Base-by-base conservation (phyloP, 2,329 filamentous ascomycete genomes). In the Emydomyces testavorans region DNA sequence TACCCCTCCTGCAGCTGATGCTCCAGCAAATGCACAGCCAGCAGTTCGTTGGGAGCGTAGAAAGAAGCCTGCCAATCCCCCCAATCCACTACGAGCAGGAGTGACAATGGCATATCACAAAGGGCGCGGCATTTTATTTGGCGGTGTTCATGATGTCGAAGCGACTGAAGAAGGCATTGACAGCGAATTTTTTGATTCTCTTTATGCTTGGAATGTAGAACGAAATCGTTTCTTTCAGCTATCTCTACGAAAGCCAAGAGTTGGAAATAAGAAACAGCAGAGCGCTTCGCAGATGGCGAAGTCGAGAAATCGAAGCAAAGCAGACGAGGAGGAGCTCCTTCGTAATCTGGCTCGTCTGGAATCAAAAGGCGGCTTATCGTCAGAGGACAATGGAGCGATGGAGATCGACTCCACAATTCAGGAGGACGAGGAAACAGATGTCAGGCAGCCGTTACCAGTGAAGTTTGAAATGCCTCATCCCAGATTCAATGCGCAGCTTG, bases 101-200 rank as follows among this genome's bases (percentile, higher is more conserved):
- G 80, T 87, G 0, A 96, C 90, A 1, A 96, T 96, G 89, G 79
- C 87, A 0, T 86, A 82, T 63, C 92, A 98, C 68, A 92, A 90
- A 65, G 89, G 90, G 0, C 80, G 92, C 52, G 92, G 92, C 0
- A 90, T 98, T 49, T 69, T 87, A 58, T 96, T 96, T 62, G 92
- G 92, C 37, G 92, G 92, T 45, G 92, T 98, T 3, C 87, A 95
- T 58, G 89, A 94, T 57, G 83, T 93, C 0, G 87, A 94, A 64
- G 78, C 89, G 62, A 90, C 79, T 54, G 89, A 94, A 62, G 92
- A 98, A 64, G 88, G 85, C 2, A 94, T 98, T 56, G 90, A 98
- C 47, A 94, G 86, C 61, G 89, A 95, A 63, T 98, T 98, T 67
- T 98, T 96, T 71, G 90, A 95, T 58, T 78, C 82, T 48, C 68